phyloP scores from a whole-genome alignment of 202 grass and related monocot species.

The Carex arenaria region DNA sequence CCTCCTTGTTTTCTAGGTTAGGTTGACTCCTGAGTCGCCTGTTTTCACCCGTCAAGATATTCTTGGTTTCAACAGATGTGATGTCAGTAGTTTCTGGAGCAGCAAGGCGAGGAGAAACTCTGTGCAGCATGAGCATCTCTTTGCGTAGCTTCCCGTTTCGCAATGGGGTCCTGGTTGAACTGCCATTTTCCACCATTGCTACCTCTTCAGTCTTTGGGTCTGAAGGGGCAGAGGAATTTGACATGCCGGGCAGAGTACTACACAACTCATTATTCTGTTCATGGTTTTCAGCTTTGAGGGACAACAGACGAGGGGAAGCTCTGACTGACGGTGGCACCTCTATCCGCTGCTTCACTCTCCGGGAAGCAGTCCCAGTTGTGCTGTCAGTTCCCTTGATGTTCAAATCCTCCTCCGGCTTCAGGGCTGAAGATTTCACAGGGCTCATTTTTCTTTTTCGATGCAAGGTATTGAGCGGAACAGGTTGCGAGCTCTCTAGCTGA shows the following conservation, averaged over 20 bases:
- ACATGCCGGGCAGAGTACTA: not conserved
- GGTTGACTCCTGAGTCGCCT: not conserved
- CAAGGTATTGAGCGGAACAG: not conserved
- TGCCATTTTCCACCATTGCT: not conserved
- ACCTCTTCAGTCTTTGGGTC: not conserved
- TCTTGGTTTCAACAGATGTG: not conserved
- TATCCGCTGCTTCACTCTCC: not conserved
- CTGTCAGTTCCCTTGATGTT: not conserved
- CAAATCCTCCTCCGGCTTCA: conserved; percentile 1
- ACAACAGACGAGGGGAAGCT: conserved; percentile 15
- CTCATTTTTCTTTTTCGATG: conserved; percentile 17
- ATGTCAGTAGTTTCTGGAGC: not conserved
- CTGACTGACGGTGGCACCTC: not conserved
- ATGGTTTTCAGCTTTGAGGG: not conserved
- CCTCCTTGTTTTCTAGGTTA: not conserved
- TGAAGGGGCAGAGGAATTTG: not conserved
- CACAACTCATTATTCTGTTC: not conserved
- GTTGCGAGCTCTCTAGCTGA: not conserved
- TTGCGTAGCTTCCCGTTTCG: not conserved
- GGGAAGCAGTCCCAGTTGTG: not conserved
- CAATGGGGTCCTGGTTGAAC: not conserved
- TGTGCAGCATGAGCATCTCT: not conserved
- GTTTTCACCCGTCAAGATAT: not conserved
- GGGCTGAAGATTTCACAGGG: not conserved
- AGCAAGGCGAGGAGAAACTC: not conserved